A percentile compares a stretch with the other conserved stretches of the same genome.
phyloP scores from a whole-genome alignment of 176 grass and related monocot genomes.

The Zoysia japonica region DNA sequence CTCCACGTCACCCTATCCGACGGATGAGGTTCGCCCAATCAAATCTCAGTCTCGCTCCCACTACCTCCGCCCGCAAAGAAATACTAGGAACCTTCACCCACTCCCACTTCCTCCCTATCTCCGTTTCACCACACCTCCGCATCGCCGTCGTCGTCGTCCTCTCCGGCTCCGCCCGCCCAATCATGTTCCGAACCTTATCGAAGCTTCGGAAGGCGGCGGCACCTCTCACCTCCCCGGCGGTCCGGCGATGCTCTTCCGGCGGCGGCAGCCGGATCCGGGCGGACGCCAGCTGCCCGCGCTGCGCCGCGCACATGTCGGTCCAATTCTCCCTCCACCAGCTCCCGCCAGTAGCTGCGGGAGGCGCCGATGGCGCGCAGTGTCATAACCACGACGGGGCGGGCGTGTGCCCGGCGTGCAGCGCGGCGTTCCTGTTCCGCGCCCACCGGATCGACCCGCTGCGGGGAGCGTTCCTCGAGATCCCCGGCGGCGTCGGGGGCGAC shows the following conservation, averaged over 20 bases:
- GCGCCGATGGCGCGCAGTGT: background rate
- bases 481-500: conserved; percentile 25
- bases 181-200: conserved; percentile 48
- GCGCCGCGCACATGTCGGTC: conserved; percentile 54
- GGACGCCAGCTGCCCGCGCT: conserved; percentile 68
- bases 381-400: conserved; percentile 48
- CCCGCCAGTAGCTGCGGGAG: background rate
- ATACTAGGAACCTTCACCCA: conserved; percentile 26
- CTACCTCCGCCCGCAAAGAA: conserved; percentile 42
- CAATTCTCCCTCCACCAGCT: conserved; percentile 54
- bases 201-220: conserved; percentile 50
- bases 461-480: conserved; percentile 74
- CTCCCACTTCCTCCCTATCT: conserved; percentile 38
- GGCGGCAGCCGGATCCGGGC: conserved; percentile 57
- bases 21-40: conserved; percentile 52
- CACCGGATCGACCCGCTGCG: conserved; percentile 70
- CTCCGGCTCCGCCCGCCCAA: background rate
- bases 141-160: conserved; percentile 9
- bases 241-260: conserved; percentile 35
- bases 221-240: conserved; percentile 33
- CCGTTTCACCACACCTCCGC: background rate
- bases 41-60: conserved; percentile 46
- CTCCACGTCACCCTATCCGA: conserved; percentile 40
- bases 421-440: conserved; percentile 61
- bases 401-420: conserved; percentile 58